Percentiles rank a stretch among this genome's conserved stretches.
These are phyloP conservation scores for Diaporthe australafricana DNA, from an alignment of 2,329 filamentous ascomycete genomes.

Conservation along the genomic window DNA sequence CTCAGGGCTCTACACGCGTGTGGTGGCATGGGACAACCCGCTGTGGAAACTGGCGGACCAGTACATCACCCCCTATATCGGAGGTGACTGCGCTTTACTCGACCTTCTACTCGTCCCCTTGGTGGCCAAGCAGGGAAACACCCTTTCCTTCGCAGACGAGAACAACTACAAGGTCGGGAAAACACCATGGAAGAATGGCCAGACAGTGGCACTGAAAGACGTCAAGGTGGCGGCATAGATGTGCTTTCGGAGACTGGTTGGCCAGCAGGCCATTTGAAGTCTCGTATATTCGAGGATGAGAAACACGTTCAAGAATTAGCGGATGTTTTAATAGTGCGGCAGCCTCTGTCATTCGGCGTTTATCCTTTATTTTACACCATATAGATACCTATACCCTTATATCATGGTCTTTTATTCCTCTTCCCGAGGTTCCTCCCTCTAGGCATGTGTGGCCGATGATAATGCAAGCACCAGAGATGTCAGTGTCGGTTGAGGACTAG, in stretches of 20 bases:
- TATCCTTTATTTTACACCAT: not conserved
- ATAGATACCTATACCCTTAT: slow-evolving; percentile 21
- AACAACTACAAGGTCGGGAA: slow-evolving; percentile 32
- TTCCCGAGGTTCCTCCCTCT: not conserved
- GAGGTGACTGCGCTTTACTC: slow-evolving; percentile 34
- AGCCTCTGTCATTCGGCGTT: not conserved
- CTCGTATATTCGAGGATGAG: not conserved
- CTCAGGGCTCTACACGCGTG: slow-evolving; percentile 35
- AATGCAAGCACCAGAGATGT: not conserved
- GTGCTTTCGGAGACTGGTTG: not conserved
- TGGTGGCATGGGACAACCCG: slow-evolving; percentile 38
- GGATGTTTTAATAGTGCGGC: not conserved
- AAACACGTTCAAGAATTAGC: not conserved
- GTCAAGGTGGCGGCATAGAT: not conserved
- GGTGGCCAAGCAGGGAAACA: slow-evolving; percentile 31
- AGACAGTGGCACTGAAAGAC: slow-evolving; percentile 18
- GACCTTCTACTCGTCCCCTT: slow-evolving; percentile 33
- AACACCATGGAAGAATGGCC: slow-evolving; percentile 31
- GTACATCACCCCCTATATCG: slow-evolving; percentile 34
- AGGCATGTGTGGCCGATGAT: too few species aligned
- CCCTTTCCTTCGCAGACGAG: slow-evolving; percentile 33
- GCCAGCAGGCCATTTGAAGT: not conserved
- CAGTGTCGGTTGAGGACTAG: not conserved
- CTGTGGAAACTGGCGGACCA: slow-evolving; percentile 37
- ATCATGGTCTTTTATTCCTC: not conserved